These are phyloP conservation scores for Debaryomyces udenii DNA, from an alignment of 1,139 yeast genomes.

Conservation along the genomic window DNA sequence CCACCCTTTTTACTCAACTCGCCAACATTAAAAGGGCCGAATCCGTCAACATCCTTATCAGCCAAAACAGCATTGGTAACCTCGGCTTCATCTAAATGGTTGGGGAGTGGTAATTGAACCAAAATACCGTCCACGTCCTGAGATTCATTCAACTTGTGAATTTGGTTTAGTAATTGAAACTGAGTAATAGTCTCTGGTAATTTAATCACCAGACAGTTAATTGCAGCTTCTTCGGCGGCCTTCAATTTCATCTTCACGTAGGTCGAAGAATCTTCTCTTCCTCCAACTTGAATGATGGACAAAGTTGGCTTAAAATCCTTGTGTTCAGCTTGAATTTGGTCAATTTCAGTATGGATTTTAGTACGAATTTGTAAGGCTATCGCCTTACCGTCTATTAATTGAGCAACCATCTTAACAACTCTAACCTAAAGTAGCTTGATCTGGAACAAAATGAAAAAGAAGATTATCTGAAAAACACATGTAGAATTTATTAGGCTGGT, in stretches of 20 bases:
- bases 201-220: constrained; percentile 68
- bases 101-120: constrained; percentile 90
- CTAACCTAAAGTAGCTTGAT: constrained; percentile 8
- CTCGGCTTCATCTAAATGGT: constrained; percentile 74
- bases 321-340: constrained; percentile 53
- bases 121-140: constrained; percentile 80
- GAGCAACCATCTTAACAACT: constrained; percentile 32
- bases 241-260: constrained; percentile 92
- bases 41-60: constrained; percentile 94
- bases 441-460: constrained; percentile 7
- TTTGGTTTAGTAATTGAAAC: constrained; percentile 58
- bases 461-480: not conserved
- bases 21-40: constrained; percentile 87
- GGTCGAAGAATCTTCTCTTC: constrained; percentile 88
- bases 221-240: constrained; percentile 86
- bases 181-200: constrained; percentile 65
- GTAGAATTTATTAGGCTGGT: constrained; percentile 1
- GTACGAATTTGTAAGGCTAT: constrained; percentile 61
- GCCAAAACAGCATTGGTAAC: constrained; percentile 78
- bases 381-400: constrained; percentile 69
- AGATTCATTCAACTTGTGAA: constrained; percentile 67
- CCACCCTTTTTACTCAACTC: constrained; percentile 92
- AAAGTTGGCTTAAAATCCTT: constrained; percentile 74
- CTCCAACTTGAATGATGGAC: constrained; percentile 88
- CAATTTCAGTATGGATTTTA: constrained; percentile 57